Evolutionary conservation across 2,329 filamentous ascomycete species (phyloP).

Genomic region (Xylaria digitata): DNA sequence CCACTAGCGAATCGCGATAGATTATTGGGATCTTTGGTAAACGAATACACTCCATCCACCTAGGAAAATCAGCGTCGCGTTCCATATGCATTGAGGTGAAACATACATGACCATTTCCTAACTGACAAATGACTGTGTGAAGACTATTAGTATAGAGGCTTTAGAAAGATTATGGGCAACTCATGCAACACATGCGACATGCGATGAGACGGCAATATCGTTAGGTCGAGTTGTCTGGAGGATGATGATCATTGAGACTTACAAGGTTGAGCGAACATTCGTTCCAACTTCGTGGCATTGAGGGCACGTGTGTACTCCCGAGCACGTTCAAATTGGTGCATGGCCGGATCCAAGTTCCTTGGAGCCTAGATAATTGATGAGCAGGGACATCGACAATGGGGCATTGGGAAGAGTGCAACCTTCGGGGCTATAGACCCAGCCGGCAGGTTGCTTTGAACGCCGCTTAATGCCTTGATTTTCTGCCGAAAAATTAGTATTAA

Average conservation of each 20-base stretch:
- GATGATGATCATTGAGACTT: conserved; percentile 46
- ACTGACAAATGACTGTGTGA: conserved; percentile 70
- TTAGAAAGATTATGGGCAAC: neutral
- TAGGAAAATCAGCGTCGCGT: conserved; percentile 25
- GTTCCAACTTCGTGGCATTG: conserved; percentile 81
- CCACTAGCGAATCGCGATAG: conserved; percentile 82
- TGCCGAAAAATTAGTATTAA: conserved; percentile 21
- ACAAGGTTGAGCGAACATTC: conserved; percentile 84
- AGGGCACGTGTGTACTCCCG: conserved; percentile 53
- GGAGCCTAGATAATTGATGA: conserved; percentile 47
- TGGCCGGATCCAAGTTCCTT: conserved; percentile 37
- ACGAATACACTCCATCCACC: conserved; percentile 84
- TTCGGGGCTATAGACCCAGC: conserved; percentile 38
- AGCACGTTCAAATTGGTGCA: conserved; percentile 75
- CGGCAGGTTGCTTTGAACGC: conserved; percentile 60
- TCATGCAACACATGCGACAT: neutral
- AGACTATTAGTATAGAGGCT: conserved; percentile 7
- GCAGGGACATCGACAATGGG: conserved; percentile 8
- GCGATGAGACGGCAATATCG: neutral
- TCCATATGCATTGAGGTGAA: neutral
- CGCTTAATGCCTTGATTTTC: conserved; percentile 37
- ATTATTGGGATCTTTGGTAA: conserved; percentile 82
- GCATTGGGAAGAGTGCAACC: conserved; percentile 29
- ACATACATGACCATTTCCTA: conserved; percentile 81
- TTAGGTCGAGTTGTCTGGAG: conserved; percentile 59